Percentiles rank a stretch among this genome's conserved stretches.
phyloP scores from a whole-genome alignment of 164 flowering plant species.

The Buxus sempervirens region DNA sequence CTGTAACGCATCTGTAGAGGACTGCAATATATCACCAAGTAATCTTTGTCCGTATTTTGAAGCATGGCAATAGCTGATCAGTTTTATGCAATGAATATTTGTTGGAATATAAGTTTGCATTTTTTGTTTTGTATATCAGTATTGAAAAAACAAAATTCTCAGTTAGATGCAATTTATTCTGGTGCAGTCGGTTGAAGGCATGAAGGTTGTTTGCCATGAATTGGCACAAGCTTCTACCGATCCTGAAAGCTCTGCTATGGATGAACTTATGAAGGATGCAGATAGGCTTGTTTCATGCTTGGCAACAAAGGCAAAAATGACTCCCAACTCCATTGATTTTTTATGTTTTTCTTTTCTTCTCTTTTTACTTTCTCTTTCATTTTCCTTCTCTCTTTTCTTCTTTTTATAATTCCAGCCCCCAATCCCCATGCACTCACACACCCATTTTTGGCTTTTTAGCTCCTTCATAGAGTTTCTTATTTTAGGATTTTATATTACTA shows the following conservation, averaged over 20 bases:
- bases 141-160: background rate
- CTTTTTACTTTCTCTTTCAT: no score
- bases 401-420: background rate
- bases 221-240: constrained; percentile 74
- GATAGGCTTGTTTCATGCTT: constrained; percentile 91
- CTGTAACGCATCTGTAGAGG: no score
- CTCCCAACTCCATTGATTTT: background rate
- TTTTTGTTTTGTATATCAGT: background rate
- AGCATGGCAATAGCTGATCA: background rate
- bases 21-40: no score
- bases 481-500: background rate
- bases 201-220: constrained; percentile 98
- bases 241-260: constrained; percentile 79
- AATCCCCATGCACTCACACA: no score
- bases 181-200: constrained; percentile 95
- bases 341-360: background rate
- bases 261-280: constrained; percentile 82
- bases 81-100: background rate
- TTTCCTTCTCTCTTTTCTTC: no score
- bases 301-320: constrained; percentile 71
- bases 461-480: background rate
- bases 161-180: background rate
- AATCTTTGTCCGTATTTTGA: no score
- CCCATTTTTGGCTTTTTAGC: no score
- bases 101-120: background rate